Evolutionary conservation across 2,329 filamentous ascomycete species (phyloP), one percentile per base, ranked within the genome.

Genomic region (Herpotrichia juniperi): DNA sequence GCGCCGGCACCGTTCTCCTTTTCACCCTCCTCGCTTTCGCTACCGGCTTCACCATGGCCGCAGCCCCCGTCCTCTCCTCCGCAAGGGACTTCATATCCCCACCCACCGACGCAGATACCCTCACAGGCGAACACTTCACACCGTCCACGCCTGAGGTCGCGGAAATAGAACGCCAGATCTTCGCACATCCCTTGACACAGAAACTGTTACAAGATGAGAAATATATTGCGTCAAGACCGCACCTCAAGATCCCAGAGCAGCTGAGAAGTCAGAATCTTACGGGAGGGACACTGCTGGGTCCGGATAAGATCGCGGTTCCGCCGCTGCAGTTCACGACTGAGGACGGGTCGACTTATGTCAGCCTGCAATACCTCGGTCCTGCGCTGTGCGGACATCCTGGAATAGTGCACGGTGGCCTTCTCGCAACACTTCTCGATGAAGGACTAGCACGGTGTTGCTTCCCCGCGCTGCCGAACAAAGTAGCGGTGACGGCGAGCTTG

Each of bases 341-440:
- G 48, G 89, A 94, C 61, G 81, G 83, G 19, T 54, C 50, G 1
- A 26, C 46, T 0, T 70, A 77, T 35, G 85, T 93, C 5, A 84
- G 86, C 12, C 82, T 97, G 35, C 82, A 87, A 47, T 93, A 93
- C 69, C 81, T 96, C 0, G 93, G 93, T 1, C 76, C 81, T 2
- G 87, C 90, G 63, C 78, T 97, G 34, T 97, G 91, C 69, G 93
- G 93, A 1, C 93, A 97, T 73, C 90, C 91, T 5, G 91, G 90
- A 2, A 91, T 97, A 56, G 84, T 97, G 6, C 94, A 97, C 72
- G 93, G 93, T 45, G 93, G 93, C 0, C 78, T 96, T 58, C 79
- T 97, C 50, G 93, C 93, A n/a, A 97, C 93, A 11, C 82, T 97
- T 71, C 79, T 97, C 47, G 93, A 97, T 69, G 93, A 97, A 74